These are phyloP conservation scores for Leccinellum rugosiceps DNA, from an alignment of 768 basidiomycete species.

Conservation along the genomic window DNA sequence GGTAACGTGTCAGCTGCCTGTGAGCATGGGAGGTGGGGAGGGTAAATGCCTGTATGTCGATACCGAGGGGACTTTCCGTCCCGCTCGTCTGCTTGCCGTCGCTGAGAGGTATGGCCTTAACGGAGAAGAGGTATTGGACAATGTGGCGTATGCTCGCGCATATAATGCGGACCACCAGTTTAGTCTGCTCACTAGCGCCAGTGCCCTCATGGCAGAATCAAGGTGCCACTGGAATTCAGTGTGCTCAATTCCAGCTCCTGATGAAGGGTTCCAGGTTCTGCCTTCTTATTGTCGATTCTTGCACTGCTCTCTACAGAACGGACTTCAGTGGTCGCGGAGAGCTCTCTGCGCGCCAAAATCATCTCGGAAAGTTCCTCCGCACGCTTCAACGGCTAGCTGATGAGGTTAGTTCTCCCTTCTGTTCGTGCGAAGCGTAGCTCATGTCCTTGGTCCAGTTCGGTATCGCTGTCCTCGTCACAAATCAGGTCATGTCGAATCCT, in stretches of 20 bases:
- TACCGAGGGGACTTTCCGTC: conserved; percentile 98
- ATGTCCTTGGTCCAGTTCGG: conserved; percentile 65
- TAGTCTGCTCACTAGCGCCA: conserved; percentile 83
- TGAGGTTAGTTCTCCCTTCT: conserved; percentile 57
- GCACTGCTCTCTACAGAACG: conserved; percentile 91
- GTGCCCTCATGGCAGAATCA: conserved; percentile 99
- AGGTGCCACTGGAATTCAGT: conserved; percentile 51
- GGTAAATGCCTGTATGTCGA: conserved; percentile 99
- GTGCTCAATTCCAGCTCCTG: neutral
- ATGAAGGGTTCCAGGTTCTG: conserved; percentile 67
- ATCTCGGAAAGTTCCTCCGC: conserved; percentile 92
- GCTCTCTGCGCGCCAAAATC: conserved; percentile 90
- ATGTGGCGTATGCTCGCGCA: conserved; percentile 96
- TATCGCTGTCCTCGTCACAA: conserved; percentile 94
- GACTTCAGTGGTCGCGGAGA: conserved; percentile 97
- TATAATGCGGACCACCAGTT: conserved; percentile 99
- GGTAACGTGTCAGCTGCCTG: conserved; percentile 96
- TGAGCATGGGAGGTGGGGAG: conserved; percentile 97
- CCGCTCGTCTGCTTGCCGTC: conserved; percentile 88
- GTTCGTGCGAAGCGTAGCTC: conserved; percentile 1
- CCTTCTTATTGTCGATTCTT: conserved; percentile 93
- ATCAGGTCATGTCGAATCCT: conserved; percentile 99
- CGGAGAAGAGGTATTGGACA: conserved; percentile 97
- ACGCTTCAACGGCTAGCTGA: conserved; percentile 92
- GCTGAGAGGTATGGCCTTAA: conserved; percentile 96